phyloP scores from a whole-genome alignment of 2,329 filamentous ascomycete species.

The Rutstroemia sydowiana region DNA sequence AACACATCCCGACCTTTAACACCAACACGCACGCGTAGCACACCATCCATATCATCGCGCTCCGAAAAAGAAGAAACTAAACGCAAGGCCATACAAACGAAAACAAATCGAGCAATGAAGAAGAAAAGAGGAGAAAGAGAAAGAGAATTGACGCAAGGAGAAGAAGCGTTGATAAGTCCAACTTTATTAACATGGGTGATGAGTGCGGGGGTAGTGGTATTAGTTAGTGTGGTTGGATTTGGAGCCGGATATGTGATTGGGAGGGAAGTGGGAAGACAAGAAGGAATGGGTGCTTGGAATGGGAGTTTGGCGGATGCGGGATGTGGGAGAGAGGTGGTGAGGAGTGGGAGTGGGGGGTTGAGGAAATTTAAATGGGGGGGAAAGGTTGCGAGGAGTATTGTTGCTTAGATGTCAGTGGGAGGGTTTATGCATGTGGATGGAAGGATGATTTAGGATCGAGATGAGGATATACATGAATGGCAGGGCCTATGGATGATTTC shows the following conservation, averaged over 20 bases:
- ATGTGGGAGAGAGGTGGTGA: constrained; percentile 24
- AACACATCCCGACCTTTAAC: constrained; percentile 24
- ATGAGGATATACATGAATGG: background rate
- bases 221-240: constrained; percentile 62
- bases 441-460: background rate
- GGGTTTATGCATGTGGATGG: too few species aligned
- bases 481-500: background rate
- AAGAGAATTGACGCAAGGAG: constrained; percentile 27
- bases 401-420: constrained; percentile 13
- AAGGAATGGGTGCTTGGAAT: constrained; percentile 31
- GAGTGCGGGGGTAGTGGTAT: constrained; percentile 58
- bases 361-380: constrained; percentile 28
- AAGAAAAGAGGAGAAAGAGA: constrained; percentile 34
- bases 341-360: constrained; percentile 19
- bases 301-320: constrained; percentile 15
- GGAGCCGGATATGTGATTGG: constrained; percentile 63
- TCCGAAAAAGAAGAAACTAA: constrained; percentile 12
- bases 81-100: constrained; percentile 25
- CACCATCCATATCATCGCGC: constrained; percentile 19
- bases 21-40: constrained; percentile 15
- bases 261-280: constrained; percentile 57
- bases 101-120: constrained; percentile 39
- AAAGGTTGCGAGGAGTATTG: constrained; percentile 21
- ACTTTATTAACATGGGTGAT: constrained; percentile 57
- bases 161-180: constrained; percentile 43